Evolutionary conservation across 2,329 filamentous ascomycete genomes (phyloP), one percentile per base, ranked within the genome.

Genomic region (Pezicula neosporulosa): DNA sequence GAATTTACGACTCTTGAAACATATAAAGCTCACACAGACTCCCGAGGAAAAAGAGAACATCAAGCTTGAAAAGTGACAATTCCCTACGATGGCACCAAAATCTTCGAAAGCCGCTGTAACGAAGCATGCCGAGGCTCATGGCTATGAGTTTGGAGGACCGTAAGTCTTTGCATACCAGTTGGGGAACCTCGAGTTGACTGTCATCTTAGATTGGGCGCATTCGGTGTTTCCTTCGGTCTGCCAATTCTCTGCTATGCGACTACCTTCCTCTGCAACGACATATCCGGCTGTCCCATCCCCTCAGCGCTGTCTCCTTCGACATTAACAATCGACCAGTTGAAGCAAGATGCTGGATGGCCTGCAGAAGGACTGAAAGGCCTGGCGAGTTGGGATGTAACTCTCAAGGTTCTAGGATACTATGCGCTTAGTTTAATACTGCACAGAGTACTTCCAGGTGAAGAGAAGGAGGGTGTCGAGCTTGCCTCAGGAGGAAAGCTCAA

Each of bases 251-350:
- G 90, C 61, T 96, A 94, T 72, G 67, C 85, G 61, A 86, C 93
- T 66, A 80, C 85, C 44, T 96, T 97, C 66, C 76, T 87, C 63
- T 97, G 93, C 79, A 97, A 97, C 73, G 92, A 97, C 68, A 76
- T 95, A 57, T 87, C 90, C 8, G 93, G 94, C 52, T 97, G 94
- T 66, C 94, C 93, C 44, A 86, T 89, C 3, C 90, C 92, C 3
- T 90, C 89, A 4, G 77, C 93, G 8, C 78, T 96, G 36, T 77
- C 80, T 59, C 91, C 89, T 30, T 84, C 80, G 51, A 87, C 81
- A 8, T 72, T 96, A 53, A 84, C 84, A 39, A 73, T 91, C 44
- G 81, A 86, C 18, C 80, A 82, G 61, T 73, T 97, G 60, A 94
- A 93, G 74, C 67, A 75, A 50, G 90, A 97, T 64, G 82, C 90